Evolutionary conservation across 305 asterid genomes (phyloP), one percentile per base, ranked within the genome.

Genomic region (Plantago lanceolata): DNA sequence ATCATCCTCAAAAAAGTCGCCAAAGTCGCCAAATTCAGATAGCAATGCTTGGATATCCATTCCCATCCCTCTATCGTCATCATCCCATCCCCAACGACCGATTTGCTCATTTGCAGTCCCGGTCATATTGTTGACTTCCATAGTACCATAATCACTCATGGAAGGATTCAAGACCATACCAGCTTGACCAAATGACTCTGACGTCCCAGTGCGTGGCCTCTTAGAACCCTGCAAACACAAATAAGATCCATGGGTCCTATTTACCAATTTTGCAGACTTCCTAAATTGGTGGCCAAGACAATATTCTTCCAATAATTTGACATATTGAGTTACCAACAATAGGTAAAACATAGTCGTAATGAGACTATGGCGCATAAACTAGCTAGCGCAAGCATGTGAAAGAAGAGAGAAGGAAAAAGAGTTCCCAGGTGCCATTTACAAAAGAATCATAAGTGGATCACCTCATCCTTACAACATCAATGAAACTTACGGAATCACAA

Each of bases 21-120:
- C 99, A 71, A 94, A 94, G 81, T 80, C 97, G 71, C 99, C 99
- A 78, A 94, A 94, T 87, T 94, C 99, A 5, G 95, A 82, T 48
- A 90, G 79, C 67, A 94, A 81, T 60, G 95, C 88, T 80, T 94
- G 84, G 70, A 94, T 94, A 83, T 94, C 97, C 86, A 86, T 81
- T 67, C 86, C 84, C 62, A 79, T 66, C 70, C 89, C 94, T 66
- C 82, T 81, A 69, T 90, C 97, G 62, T 85, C 98, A 31, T 92
- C 99, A 68, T 94, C 96, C 97, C 96, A 94, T 63, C 92, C 96
- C 89, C 89, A 94, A 17, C 81, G 83, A 62, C 80, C 93, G 68
- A 61, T 51, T 61, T 79, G 85, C 62, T 88, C 95, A 76, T 73
- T 82, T 73, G 79, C 70, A 74, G 71, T 85, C 54, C 84, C 93